Evolutionary conservation across 176 grass and related monocot species (phyloP), one percentile per base, ranked within the genome.

Genomic region (Cenchrus fungigraminus): DNA sequence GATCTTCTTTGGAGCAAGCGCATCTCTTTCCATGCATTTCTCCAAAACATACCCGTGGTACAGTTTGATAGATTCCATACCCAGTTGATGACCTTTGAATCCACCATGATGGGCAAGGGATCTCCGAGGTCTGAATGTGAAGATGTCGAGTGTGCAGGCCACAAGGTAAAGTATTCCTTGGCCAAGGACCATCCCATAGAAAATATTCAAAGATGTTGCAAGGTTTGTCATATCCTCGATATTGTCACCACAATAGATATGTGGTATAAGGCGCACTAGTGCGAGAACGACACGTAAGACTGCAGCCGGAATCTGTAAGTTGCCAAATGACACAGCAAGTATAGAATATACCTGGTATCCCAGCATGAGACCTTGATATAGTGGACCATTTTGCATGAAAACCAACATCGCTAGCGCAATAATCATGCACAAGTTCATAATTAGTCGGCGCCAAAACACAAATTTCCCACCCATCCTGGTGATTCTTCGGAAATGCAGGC

Each of bases 291-390:
- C 11, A 6, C 79, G 73, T 4, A 17, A 0, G 0, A 19, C 0
- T 3, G 79, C 72, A 37, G 72, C 63, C 12, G 79, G 71, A 20
- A 82, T 77, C 79, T 87, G 86, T 2, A 87, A 22, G 64, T 77
- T 82, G 16, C 79, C 85, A 34, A 25, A 25, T 25, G 22, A 25
- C 22, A 25, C 22, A 25, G 22, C 22, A 25, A 76, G 0, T 58
- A 82, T 0, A 12, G 43, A 42, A 8, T 3, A 0, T 50, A 59
- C 1, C 1, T 1, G 2, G 1, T 7, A 7, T 12, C 0, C 0
- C 22, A 47, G 1, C 2, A 68, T 32, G 10, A 32, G 0, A 19
- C 0, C 0, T 6, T 4, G 0, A 65, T 11, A 29, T 0, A 0
- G 0, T 6, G 4, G 8, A 20, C 11, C 8, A 25, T 25, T 25